Evolutionary conservation across 345 rosid species (phyloP).

Genomic region (Salix udensis): DNA sequence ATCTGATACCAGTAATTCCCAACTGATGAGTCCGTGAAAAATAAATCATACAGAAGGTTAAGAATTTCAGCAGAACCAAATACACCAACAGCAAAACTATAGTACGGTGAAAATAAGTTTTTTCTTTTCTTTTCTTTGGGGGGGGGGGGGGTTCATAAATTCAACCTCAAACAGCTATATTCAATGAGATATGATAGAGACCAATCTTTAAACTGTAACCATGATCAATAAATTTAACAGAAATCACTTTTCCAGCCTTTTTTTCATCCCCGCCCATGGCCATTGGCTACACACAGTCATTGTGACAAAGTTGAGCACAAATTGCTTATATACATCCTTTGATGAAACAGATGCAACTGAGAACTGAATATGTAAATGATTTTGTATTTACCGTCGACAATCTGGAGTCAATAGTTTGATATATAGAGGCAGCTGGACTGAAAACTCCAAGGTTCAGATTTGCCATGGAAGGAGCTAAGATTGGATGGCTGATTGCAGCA

Average conservation of each 20-base stretch:
- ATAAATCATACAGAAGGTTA: neutral
- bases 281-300: neutral
- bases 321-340: neutral
- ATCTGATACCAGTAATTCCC: neutral
- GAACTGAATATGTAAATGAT: neutral
- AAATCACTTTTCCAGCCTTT: neutral
- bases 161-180: neutral
- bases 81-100: neutral
- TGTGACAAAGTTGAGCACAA: neutral
- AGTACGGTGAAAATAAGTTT: neutral
- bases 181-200: neutral
- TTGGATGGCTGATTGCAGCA: conserved; percentile 49
- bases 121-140: too few species aligned
- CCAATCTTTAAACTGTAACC: neutral
- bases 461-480: conserved; percentile 41
- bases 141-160: neutral
- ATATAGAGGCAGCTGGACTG: conserved; percentile 58
- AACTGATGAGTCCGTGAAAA: neutral
- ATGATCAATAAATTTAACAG: neutral
- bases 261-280: neutral
- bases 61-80: neutral
- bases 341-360: neutral
- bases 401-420: conserved; percentile 52
- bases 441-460: conserved; percentile 49
- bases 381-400: conserved; percentile 34